Percentiles rank a stretch among this genome's conserved stretches.
Evolutionary conservation across 352 stramenopile species (phyloP).

Genomic region (Phytophthora uliginosa): DNA sequence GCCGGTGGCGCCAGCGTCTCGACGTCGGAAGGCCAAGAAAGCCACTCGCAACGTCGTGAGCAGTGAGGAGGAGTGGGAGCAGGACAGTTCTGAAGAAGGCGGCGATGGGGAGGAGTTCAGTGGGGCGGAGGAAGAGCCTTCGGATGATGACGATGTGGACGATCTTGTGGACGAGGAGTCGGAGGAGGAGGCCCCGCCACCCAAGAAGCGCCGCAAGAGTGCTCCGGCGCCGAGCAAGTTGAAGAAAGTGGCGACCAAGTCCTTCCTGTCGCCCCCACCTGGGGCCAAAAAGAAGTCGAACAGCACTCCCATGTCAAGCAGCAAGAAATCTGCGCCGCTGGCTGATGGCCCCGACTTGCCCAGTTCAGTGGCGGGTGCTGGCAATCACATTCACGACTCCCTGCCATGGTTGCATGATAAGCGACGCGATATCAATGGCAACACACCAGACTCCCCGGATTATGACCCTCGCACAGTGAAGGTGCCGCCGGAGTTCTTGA

Average conservation of each 20-base stretch:
- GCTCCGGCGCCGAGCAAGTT: conserved; percentile 30
- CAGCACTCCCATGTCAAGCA: conserved; percentile 19
- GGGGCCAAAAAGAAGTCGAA: conserved; percentile 39
- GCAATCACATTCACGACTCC: conserved; percentile 93
- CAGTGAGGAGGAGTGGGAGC: conserved; percentile 65
- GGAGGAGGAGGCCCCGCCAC: conserved; percentile 44
- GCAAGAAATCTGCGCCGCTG: conserved; percentile 43
- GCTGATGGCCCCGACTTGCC: conserved; percentile 28
- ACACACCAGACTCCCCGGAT: conserved; percentile 80
- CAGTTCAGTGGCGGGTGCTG: conserved; percentile 60
- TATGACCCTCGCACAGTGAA: conserved; percentile 96
- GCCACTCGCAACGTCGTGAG: conserved; percentile 43
- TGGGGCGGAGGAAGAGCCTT: conserved; percentile 57
- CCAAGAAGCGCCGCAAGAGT: conserved; percentile 61
- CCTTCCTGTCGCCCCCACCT: conserved; percentile 55
- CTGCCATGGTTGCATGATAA: conserved; percentile 91
- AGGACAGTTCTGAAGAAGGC: conserved; percentile 37
- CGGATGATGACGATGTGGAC: conserved; percentile 56
- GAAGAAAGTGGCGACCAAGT: conserved; percentile 34
- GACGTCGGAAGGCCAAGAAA: conserved; percentile 36
- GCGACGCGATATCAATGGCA: conserved; percentile 91
- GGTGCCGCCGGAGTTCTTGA: conserved; percentile 89
- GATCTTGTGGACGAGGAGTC: conserved; percentile 55
- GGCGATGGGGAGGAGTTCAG: conserved; percentile 70
- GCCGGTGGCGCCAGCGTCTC: conserved; percentile 26